Conservation (phyloP, 352 stramenopile genomes). For the Phytophthora ohioensis region DNA sequence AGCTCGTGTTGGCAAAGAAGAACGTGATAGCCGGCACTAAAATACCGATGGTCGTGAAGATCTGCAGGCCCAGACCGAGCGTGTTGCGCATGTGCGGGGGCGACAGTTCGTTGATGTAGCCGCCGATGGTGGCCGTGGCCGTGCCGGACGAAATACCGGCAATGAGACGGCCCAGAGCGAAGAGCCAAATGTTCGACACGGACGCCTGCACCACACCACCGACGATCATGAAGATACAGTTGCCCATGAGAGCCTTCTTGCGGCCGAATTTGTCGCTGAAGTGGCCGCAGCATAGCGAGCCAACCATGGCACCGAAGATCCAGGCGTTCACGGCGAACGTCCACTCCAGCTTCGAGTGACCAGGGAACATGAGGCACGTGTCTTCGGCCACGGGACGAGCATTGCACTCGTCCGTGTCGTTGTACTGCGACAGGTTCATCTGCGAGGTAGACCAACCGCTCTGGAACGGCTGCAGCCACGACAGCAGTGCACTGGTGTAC, state of each 20-base stretch:
- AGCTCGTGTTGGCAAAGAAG: slow-evolving; percentile 37
- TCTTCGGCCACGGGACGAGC: slow-evolving; percentile 30
- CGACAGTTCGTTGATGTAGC: slow-evolving; percentile 36
- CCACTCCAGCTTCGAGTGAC: slow-evolving; percentile 34
- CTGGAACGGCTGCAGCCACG: slow-evolving; percentile 39
- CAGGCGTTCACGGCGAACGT: slow-evolving; percentile 34
- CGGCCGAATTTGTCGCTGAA: slow-evolving; percentile 34
- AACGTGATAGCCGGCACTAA: slow-evolving; percentile 23
- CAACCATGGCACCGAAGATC: slow-evolving; percentile 32
- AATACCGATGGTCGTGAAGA: slow-evolving; percentile 29
- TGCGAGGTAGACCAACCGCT: slow-evolving; percentile 41
- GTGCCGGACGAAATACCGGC: slow-evolving; percentile 49
- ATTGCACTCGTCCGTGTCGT: slow-evolving; percentile 35
- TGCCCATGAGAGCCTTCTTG: slow-evolving; percentile 34
- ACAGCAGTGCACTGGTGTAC: slow-evolving; percentile 34
- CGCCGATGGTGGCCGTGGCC: slow-evolving; percentile 47
- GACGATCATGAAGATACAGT: slow-evolving; percentile 50
- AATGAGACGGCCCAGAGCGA: slow-evolving; percentile 35
- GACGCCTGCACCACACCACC: slow-evolving; percentile 32
- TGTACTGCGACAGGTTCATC: slow-evolving; percentile 39
- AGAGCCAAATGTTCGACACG: slow-evolving; percentile 43
- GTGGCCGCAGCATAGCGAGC: slow-evolving; percentile 23
- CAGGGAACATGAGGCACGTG: slow-evolving; percentile 36
- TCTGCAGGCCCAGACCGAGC: slow-evolving; percentile 22
- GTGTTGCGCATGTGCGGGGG: slow-evolving; percentile 34